Evolutionary conservation across 2,329 filamentous ascomycete species (phyloP).

Genomic region (Fusarium mexicanum): DNA sequence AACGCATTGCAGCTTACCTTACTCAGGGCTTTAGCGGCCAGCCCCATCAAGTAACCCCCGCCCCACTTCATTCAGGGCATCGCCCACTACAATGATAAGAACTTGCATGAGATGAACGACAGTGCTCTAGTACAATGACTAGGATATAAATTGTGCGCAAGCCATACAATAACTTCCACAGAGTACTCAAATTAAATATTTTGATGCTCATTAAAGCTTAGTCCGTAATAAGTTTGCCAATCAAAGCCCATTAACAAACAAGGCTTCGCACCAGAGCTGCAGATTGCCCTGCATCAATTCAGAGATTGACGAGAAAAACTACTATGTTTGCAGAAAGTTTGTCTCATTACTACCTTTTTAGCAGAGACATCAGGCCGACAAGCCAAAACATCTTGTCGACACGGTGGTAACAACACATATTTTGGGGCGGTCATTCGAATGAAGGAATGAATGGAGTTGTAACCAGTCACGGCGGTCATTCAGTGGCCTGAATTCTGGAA

Average conservation of each 20-base stretch:
- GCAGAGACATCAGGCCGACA: no score
- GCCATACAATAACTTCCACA: rapidly evolving
- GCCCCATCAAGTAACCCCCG: not conserved
- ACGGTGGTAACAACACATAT: no score
- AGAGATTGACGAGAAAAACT: not conserved
- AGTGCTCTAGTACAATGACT: rapidly evolving
- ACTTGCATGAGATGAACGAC: not conserved
- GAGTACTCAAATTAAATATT: rapidly evolving
- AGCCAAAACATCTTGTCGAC: no score
- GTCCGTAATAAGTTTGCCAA: not conserved
- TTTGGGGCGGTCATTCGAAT: no score
- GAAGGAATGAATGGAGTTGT: no score
- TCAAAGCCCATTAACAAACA: not conserved
- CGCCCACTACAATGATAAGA: not conserved
- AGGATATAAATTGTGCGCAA: not conserved
- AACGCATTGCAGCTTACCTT: no score
- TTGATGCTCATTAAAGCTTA: not conserved
- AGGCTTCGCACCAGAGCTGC: not conserved
- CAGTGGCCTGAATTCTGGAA: no score
- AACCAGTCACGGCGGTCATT: no score
- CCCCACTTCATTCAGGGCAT: not conserved
- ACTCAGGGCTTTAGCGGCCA: no score
- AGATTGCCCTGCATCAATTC: not conserved
- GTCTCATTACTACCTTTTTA: rapidly evolving
- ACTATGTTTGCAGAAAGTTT: not conserved